Percentiles rank a stretch among this genome's conserved stretches.
phyloP scores from a whole-genome alignment of 106 monocot genomes.

The Dendrobium chrysotoxum region DNA sequence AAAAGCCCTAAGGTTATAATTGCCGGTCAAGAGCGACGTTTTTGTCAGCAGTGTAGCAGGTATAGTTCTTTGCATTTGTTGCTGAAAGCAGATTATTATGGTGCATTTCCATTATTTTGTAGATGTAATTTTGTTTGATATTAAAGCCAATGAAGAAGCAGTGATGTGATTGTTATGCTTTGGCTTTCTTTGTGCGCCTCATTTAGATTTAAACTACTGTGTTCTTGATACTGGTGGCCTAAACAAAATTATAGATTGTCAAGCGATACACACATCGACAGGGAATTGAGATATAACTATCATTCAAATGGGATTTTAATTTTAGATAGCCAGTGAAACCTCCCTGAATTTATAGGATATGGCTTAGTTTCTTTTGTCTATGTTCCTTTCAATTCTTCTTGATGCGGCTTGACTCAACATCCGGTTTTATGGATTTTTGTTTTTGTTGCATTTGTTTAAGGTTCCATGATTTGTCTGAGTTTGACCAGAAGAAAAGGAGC shows the following conservation, averaged over 20 bases:
- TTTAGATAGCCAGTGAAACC: neutral
- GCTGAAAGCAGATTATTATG: neutral
- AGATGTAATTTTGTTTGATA: neutral
- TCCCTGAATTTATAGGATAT: neutral
- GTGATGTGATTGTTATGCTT: neutral
- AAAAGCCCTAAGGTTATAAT: constrained; percentile 54
- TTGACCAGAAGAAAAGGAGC: constrained; percentile 82
- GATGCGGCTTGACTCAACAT: neutral
- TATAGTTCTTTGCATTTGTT: constrained; percentile 5
- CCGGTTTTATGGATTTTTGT: constrained; percentile 5
- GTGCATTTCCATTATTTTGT: neutral
- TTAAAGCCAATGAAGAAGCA: neutral
- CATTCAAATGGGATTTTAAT: neutral
- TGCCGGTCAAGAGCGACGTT: constrained; percentile 62
- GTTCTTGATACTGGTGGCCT: neutral
- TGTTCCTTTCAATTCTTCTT: constrained; percentile 1
- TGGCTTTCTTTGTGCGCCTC: neutral
- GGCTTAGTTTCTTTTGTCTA: neutral
- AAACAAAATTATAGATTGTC: neutral
- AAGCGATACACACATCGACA: neutral
- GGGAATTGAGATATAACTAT: neutral
- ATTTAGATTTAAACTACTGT: neutral
- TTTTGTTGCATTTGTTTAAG: constrained; percentile 18
- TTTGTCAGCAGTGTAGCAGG: constrained; percentile 86
- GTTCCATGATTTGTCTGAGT: constrained; percentile 68